Conservation (phyloP, 371 early-diverging fungal species). For the Syncephalastrum sp. region DNA sequence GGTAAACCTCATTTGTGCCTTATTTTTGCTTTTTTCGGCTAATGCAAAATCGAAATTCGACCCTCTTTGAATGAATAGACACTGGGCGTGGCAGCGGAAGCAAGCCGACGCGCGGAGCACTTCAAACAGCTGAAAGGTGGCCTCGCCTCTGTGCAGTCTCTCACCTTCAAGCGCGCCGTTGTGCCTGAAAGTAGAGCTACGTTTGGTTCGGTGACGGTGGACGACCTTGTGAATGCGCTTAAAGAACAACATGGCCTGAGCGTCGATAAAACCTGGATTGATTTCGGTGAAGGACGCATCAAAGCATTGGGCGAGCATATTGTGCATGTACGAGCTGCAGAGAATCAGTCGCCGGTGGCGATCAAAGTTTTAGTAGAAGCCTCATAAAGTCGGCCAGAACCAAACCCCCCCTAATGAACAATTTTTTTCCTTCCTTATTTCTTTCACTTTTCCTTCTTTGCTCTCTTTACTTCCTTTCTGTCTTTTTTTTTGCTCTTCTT, state of each 20-base stretch:
- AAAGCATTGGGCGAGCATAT: constrained; percentile 43
- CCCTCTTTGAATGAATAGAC: no score
- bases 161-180: constrained; percentile 40
- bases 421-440: no score
- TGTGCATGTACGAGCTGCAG: constrained; percentile 27
- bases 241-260: constrained; percentile 35
- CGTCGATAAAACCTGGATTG: constrained; percentile 38
- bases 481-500: constrained; percentile 5
- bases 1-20: no score
- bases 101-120: constrained; percentile 10
- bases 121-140: constrained; percentile 19
- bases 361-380: constrained; percentile 33
- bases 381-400: constrained; percentile 14
- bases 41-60: no score
- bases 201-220: constrained; percentile 54
- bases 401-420: constrained; percentile 2
- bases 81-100: neutral
- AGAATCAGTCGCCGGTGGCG: constrained; percentile 11
- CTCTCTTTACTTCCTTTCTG: constrained; percentile 1
- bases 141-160: constrained; percentile 22
- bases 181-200: constrained; percentile 42
- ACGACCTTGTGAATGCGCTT: constrained; percentile 40
- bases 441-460: no score
- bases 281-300: constrained; percentile 44
- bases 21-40: no score